These are phyloP conservation scores for Diplocarpon mali DNA, from an alignment of 2,329 filamentous ascomycete genomes.

Conservation along the genomic window DNA sequence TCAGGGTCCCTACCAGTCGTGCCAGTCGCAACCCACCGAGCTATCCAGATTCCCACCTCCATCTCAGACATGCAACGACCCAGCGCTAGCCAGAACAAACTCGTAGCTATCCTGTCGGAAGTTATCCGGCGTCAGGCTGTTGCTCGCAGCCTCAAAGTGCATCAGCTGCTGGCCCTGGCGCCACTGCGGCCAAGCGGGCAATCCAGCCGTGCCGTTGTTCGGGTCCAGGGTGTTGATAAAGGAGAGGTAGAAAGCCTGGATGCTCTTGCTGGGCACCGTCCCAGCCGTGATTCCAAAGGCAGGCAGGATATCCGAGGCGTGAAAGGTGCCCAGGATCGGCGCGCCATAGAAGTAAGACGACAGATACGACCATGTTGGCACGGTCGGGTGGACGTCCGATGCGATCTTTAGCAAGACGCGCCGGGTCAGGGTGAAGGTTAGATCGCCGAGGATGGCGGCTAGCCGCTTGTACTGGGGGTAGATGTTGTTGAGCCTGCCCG, in stretches of 20 bases:
- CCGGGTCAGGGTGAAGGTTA: slow-evolving; percentile 63
- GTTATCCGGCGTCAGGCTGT: slow-evolving; percentile 34
- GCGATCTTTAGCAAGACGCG: slow-evolving; percentile 48
- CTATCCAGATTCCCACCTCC: not conserved
- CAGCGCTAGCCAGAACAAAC: slow-evolving; percentile 28
- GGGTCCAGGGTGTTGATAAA: slow-evolving; percentile 64
- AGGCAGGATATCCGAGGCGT: slow-evolving; percentile 54
- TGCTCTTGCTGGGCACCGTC: slow-evolving; percentile 40
- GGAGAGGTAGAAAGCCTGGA: slow-evolving; percentile 59
- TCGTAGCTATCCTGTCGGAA: slow-evolving; percentile 36
- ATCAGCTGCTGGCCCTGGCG: slow-evolving; percentile 37
- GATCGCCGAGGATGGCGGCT: slow-evolving; percentile 63
- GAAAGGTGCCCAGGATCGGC: slow-evolving; percentile 65
- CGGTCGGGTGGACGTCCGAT: slow-evolving; percentile 37
- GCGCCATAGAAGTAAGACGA: slow-evolving; percentile 60
- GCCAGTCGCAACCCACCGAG: no score
- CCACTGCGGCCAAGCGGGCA: slow-evolving; percentile 43
- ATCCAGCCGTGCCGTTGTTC: slow-evolving; percentile 37
- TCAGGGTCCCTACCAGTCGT: no score
- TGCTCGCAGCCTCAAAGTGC: slow-evolving; percentile 33
- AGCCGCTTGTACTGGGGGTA: slow-evolving; percentile 71
- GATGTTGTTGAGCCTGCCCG: slow-evolving; percentile 54
- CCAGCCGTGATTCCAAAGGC: slow-evolving; percentile 35
- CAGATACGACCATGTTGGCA: slow-evolving; percentile 66
- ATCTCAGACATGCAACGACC: slow-evolving; percentile 15